Evolutionary conservation across 2,329 filamentous ascomycete species (phyloP).

Genomic region (Trichocomaceae sp.): DNA sequence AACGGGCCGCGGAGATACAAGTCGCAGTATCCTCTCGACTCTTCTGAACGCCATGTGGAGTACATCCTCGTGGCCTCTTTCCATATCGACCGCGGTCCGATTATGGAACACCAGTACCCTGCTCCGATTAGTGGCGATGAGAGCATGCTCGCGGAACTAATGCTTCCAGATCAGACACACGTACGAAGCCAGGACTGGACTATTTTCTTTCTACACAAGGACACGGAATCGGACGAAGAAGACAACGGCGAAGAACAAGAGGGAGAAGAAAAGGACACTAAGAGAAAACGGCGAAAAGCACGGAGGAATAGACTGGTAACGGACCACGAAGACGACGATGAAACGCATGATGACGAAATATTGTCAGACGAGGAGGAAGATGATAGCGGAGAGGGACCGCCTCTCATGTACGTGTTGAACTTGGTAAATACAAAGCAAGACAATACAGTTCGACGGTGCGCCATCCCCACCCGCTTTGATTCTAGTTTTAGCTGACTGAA

Average conservation of each 20-base stretch:
- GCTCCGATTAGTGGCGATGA: conserved; percentile 93
- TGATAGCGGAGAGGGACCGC: conserved; percentile 72
- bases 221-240: conserved; percentile 73
- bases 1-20: conserved; percentile 49
- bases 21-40: conserved; percentile 69
- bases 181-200: conserved; percentile 96
- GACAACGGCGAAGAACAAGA: conserved; percentile 33
- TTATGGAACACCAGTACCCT: conserved; percentile 98
- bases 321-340: conserved; percentile 45
- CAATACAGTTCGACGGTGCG: conserved; percentile 69
- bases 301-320: conserved; percentile 12
- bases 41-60: conserved; percentile 87
- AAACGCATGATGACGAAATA: conserved; percentile 43
- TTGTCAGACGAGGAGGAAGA: conserved; percentile 57
- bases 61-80: conserved; percentile 97
- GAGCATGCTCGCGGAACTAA: conserved; percentile 95
- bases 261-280: conserved; percentile 38
- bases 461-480: conserved; percentile 5
- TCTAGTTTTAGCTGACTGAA: conserved; percentile 14
- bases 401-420: conserved; percentile 93
- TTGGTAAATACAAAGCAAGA: conserved; percentile 98
- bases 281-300: conserved; percentile 33
- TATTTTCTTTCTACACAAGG: conserved; percentile 97
- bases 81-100: conserved; percentile 88
- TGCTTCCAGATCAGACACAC: conserved; percentile 96